Evolutionary conservation across 352 stramenopile genomes (phyloP).

Genomic region (Pythium aristosporum): DNA sequence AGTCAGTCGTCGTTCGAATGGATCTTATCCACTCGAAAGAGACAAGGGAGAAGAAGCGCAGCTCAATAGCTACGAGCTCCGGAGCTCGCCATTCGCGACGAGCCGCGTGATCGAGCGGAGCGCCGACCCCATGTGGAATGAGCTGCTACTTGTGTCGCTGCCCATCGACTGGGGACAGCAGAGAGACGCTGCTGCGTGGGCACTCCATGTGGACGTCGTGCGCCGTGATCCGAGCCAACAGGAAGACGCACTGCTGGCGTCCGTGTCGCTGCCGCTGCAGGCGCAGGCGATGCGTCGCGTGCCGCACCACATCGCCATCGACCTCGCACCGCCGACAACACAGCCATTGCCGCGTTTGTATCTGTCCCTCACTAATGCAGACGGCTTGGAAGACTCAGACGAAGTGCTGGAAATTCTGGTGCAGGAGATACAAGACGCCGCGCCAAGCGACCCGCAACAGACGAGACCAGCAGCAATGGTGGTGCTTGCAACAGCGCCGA

Average conservation of each 20-base stretch:
- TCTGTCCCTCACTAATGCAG: slow-evolving; percentile 13
- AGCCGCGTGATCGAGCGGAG: slow-evolving; percentile 56
- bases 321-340: background rate
- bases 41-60: slow-evolving; percentile 13
- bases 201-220: slow-evolving; percentile 63
- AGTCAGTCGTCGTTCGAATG: background rate
- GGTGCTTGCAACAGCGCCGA: background rate
- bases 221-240: slow-evolving; percentile 56
- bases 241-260: slow-evolving; percentile 46
- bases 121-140: slow-evolving; percentile 53
- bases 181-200: slow-evolving; percentile 5
- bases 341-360: slow-evolving; percentile 3
- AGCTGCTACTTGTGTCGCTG: slow-evolving; percentile 59
- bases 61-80: slow-evolving; percentile 37
- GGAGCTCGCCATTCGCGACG: slow-evolving; percentile 59
- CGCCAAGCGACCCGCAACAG: background rate
- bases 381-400: background rate
- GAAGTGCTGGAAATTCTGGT: slow-evolving; percentile 16
- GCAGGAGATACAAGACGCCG: slow-evolving; percentile 1
- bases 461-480: background rate
- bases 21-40: background rate
- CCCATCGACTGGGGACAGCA: slow-evolving; percentile 39
- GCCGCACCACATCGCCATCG: slow-evolving; percentile 13
- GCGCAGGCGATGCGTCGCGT: background rate
- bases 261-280: slow-evolving; percentile 19